A percentile compares a stretch with the other conserved stretches of the same genome.
Evolutionary conservation across 169 alveolate genomes (phyloP).

Genomic region (Babesia bigemina): DNA sequence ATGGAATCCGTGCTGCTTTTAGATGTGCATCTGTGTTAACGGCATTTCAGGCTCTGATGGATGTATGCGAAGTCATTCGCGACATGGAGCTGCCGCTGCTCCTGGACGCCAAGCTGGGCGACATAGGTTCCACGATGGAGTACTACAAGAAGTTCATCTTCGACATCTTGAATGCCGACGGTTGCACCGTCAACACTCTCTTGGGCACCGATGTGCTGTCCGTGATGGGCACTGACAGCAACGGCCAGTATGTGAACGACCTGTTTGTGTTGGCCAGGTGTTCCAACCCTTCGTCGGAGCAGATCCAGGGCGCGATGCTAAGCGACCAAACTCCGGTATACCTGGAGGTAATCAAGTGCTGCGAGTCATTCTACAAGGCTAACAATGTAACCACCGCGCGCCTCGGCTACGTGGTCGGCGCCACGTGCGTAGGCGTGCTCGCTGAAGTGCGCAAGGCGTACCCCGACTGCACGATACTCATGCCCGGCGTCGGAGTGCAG

Average conservation of each 20-base stretch:
- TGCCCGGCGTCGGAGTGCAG: constrained; percentile 82
- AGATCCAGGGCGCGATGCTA: constrained; percentile 67
- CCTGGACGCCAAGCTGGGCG: constrained; percentile 76
- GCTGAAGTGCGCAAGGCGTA: constrained; percentile 57
- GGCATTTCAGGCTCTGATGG: constrained; percentile 59
- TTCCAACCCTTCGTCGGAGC: constrained; percentile 69
- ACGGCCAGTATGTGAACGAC: constrained; percentile 50
- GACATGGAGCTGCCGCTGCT: constrained; percentile 67
- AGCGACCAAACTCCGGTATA: constrained; percentile 54
- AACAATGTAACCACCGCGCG: constrained; percentile 4
- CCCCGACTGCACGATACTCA: constrained; percentile 68
- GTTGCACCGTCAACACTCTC: constrained; percentile 76
- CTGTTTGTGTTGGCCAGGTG: constrained; percentile 72
- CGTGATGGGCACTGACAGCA: constrained; percentile 58
- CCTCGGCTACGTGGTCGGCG: constrained; percentile 69
- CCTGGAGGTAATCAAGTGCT: constrained; percentile 64
- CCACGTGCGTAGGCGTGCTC: constrained; percentile 74
- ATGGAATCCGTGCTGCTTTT: no score
- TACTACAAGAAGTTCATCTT: constrained; percentile 76
- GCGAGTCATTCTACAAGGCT: constrained; percentile 51
- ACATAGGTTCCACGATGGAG: constrained; percentile 78
- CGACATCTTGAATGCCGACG: constrained; percentile 72
- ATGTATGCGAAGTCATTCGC: constrained; percentile 67
- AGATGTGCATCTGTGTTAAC: no score
- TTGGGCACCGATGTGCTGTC: constrained; percentile 75